Percentiles rank a stretch among this genome's conserved stretches.
Evolutionary conservation across 352 stramenopile species (phyloP).

Genomic region (Peronospora destructor): DNA sequence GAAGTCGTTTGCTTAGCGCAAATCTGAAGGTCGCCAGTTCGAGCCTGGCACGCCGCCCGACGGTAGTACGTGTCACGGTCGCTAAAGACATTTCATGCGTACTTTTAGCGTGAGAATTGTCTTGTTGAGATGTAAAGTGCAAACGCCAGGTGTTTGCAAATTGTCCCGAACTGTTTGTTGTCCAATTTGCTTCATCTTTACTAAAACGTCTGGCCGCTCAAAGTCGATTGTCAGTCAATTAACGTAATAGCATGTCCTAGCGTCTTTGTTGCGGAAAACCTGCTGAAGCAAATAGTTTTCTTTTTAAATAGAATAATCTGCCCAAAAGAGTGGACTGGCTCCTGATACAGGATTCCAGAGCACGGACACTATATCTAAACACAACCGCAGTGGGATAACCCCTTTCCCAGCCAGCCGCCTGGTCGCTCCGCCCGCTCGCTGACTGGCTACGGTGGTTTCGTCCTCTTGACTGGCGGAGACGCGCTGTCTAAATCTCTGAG

Average conservation of each 20-base stretch:
- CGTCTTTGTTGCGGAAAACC: neutral
- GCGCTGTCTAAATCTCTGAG: neutral
- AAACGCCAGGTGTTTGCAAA: neutral
- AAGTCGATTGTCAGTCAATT: no score
- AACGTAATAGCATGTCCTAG: no score
- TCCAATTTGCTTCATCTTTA: neutral
- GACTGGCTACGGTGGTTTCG: constrained; percentile 28
- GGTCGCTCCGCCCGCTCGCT: constrained; percentile 7
- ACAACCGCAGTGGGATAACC: constrained; percentile 13
- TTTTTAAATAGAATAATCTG: neutral
- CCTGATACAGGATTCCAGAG: constrained; percentile 17
- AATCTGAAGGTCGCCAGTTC: no score
- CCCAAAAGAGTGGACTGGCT: constrained; percentile 14
- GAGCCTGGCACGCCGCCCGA: neutral
- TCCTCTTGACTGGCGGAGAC: constrained; percentile 33
- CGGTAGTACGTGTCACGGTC: constrained; percentile 8
- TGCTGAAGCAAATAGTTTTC: neutral
- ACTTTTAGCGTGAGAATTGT: neutral
- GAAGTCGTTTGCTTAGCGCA: no score
- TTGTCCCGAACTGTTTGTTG: neutral
- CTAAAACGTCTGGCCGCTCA: no score
- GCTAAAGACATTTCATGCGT: neutral
- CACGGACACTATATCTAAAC: constrained; percentile 9
- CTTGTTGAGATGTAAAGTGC: constrained; percentile 7
- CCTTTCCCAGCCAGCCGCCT: constrained; percentile 20